Evolutionary conservation across 495 filamentous ascomycete species (phyloP), one percentile per base, ranked within the genome.

Genomic region (Oidiodendron maius): DNA sequence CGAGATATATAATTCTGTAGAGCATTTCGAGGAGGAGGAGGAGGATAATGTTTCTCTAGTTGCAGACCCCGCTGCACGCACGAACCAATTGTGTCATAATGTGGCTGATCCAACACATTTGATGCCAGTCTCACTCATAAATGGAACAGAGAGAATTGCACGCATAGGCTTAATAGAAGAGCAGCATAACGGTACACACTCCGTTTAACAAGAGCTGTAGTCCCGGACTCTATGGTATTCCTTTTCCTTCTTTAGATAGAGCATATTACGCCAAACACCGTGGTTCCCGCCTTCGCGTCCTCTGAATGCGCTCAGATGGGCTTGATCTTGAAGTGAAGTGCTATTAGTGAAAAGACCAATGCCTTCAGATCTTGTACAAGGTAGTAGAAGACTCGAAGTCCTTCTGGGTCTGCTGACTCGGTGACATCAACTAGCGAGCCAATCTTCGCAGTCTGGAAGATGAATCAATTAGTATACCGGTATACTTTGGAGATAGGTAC

Each of bases 331-430:
- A 97, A 99, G 68, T 99, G 94, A 41, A 99, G 77, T 10, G 87
- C 86, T 55, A 96, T 97, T 24, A 99, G 71, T 24, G 91, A 95
- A 68, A 99, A 99, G 2, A 97, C 87, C 22, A 99, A 78, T 12
- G 93, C 93, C 70, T 97, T 97, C 40, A 99, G 72, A 60, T 99
- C 94, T 63, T 97, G 94, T 3, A 97, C 91, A 0, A 99, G 85
- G 61, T 99, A 99, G 73, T 99, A 97, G 66, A 99, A 99, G n/a
- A 99, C 94, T 11, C 94, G 80, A 12, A 99, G 78, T 25, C 94
- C 94, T 65, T 99, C 94, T 9, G 94, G 94, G 62, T 99, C 94
- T 17, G 84, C 83, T 3, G 91, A 96, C 54, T 96, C 94, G 35
- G 88, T 91, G 39, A 99, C 91, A 62, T 99, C 94, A 58, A 93